phyloP scores from a whole-genome alignment of 73 alveolate species.

The Strombidium stylifer region DNA sequence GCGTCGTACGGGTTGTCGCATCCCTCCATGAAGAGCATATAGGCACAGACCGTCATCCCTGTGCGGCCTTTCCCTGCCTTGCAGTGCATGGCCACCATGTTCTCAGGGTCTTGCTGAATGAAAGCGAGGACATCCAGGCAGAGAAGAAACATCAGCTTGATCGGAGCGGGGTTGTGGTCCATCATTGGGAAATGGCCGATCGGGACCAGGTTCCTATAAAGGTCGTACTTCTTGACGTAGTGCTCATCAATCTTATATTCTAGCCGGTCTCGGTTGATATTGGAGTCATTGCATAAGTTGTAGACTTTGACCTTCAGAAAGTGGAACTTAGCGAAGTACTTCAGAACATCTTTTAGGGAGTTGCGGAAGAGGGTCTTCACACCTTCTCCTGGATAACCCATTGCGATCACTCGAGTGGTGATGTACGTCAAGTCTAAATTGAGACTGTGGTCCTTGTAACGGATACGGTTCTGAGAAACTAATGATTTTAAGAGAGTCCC shows the following conservation, averaged over 20 bases:
- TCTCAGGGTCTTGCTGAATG: constrained; percentile 54
- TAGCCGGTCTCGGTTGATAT: neutral
- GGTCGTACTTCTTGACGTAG: neutral
- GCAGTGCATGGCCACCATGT: constrained; percentile 75
- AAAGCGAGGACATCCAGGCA: constrained; percentile 67
- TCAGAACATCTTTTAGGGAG: constrained; percentile 60
- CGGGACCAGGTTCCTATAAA: neutral
- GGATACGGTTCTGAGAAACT: constrained; percentile 52
- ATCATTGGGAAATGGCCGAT: constrained; percentile 57
- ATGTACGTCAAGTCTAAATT: constrained; percentile 84
- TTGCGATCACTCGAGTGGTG: constrained; percentile 85
- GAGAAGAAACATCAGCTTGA: constrained; percentile 56
- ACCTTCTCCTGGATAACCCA: constrained; percentile 92
- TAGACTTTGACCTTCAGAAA: constrained; percentile 70
- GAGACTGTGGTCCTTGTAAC: constrained; percentile 72
- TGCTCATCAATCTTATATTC: neutral
- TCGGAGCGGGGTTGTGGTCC: constrained; percentile 64
- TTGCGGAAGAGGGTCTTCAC: constrained; percentile 80
- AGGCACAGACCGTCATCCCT: constrained; percentile 75
- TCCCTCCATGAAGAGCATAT: constrained; percentile 62
- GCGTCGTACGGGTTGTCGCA: constrained; percentile 73
- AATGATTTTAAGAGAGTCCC: neutral
- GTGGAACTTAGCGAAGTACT: constrained; percentile 81
- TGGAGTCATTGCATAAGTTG: constrained; percentile 79
- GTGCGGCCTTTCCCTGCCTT: constrained; percentile 95